Evolutionary conservation across 2,329 filamentous ascomycete species (phyloP), one percentile per base, ranked within the genome.

Genomic region (Exserohilum turcica): DNA sequence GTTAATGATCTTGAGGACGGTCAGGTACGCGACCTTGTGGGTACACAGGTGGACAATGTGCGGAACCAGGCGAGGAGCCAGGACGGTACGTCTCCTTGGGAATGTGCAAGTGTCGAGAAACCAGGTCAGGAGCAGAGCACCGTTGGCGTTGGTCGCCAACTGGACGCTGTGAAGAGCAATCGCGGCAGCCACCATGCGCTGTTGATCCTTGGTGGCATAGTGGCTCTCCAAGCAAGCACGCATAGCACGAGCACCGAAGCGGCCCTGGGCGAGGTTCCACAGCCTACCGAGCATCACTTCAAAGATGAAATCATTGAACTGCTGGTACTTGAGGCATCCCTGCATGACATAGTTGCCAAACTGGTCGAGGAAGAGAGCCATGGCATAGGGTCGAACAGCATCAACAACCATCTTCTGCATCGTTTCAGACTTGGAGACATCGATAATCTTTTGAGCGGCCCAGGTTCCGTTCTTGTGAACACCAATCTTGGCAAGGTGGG

Each of bases 391-490:
- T 3, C 88, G 88, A 27, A 97, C 81, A 61, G 91, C 84, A 59
- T 96, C 86, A 24, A 94, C 89, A 68, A 99, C 93, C 77, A 91
- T 79, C 40, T 81, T 78, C 87, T 94, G 93, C 77, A 97, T 92
- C 35, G 81, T 79, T 5, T 89, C 86, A 0, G 89, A 91, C 77
- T 94, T 91, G 74, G 92, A 93, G 6, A 96, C 91, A 68, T 97
- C 93, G 64, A 99, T 97, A 68, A 99, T 97, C 82, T 97, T 99
- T 77, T 99, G 94, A 1, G 94, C 94, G 48, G 94, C 94, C 94
- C 94, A 99, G 1, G 94, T 99, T 58, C 94, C 94, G 68, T 99
- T 99, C 84, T 99, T 99, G 83, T 99, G 94, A 6, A 97, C 87
- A 66, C 94, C 94, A 76, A 97, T 97, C 76, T 97, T 92, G 21